These are phyloP conservation scores for Ganoderma meredithae DNA, from an alignment of 1,284 basidiomycete genomes.

Conservation along the genomic window DNA sequence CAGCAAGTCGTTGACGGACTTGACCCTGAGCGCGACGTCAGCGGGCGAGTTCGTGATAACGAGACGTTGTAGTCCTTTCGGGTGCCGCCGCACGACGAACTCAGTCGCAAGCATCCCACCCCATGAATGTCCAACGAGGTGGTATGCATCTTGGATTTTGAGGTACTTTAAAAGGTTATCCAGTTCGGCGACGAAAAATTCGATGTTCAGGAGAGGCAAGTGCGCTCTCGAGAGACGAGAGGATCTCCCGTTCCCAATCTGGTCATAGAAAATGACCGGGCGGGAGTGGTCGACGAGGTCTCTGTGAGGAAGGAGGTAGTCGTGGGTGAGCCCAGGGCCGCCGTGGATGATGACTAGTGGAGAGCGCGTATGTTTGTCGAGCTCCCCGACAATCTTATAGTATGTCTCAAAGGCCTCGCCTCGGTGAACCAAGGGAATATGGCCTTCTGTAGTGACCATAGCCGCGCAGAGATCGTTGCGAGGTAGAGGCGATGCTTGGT, in stretches of 20 bases:
- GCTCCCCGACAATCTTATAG: slow-evolving; percentile 30
- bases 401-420: slow-evolving; percentile 30
- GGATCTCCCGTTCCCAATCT: slow-evolving; percentile 41
- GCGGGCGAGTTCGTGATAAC: slow-evolving; percentile 39
- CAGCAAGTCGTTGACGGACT: slow-evolving; percentile 30
- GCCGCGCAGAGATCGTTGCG: background rate
- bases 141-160: slow-evolving; percentile 36
- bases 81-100: slow-evolving; percentile 35
- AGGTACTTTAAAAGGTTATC: slow-evolving; percentile 40
- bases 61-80: slow-evolving; percentile 37
- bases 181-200: slow-evolving; percentile 44
- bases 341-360: slow-evolving; percentile 35
- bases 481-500: background rate
- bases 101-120: slow-evolving; percentile 41
- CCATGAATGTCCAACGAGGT: slow-evolving; percentile 45
- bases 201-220: slow-evolving; percentile 39
- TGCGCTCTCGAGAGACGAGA: slow-evolving; percentile 42
- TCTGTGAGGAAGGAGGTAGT: slow-evolving; percentile 36
- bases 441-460: slow-evolving; percentile 18
- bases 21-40: slow-evolving; percentile 32
- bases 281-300: slow-evolving; percentile 30
- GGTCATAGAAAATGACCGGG: slow-evolving; percentile 43
- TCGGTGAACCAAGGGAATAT: slow-evolving; percentile 24
- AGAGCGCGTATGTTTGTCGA: slow-evolving; percentile 20
- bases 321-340: slow-evolving; percentile 38